These are phyloP conservation scores for Wickerhamiella shivajii DNA, from an alignment of 805 yeast genomes.

Conservation along the genomic window DNA sequence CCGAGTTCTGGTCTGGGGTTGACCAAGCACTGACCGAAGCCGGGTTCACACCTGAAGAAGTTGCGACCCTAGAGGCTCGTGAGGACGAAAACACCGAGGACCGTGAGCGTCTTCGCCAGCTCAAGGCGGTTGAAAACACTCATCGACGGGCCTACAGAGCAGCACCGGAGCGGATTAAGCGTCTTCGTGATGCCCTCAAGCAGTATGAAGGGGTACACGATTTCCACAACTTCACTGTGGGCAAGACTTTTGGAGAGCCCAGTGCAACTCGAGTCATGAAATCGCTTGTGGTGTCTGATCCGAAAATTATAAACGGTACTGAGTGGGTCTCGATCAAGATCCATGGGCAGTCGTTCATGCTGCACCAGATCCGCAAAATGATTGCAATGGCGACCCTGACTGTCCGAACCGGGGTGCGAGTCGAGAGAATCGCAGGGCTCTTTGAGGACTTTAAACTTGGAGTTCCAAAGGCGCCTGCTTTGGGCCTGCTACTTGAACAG, in stretches of 20 bases:
- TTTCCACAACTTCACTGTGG: slow-evolving; percentile 77
- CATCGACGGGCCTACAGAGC: slow-evolving; percentile 59
- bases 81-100: slow-evolving; percentile 16
- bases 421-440: slow-evolving; percentile 59
- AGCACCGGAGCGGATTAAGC: slow-evolving; percentile 42
- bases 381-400: slow-evolving; percentile 84
- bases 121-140: slow-evolving; percentile 49
- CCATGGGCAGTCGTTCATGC: slow-evolving; percentile 97
- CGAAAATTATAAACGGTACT: slow-evolving; percentile 81
- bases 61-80: slow-evolving; percentile 7
- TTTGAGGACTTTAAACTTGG: slow-evolving; percentile 63
- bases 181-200: slow-evolving; percentile 53
- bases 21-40: slow-evolving; percentile 25
- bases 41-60: slow-evolving; percentile 28
- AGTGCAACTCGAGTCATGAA: slow-evolving; percentile 78
- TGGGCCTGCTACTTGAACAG: slow-evolving; percentile 76
- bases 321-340: slow-evolving; percentile 95
- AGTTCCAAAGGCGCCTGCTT: slow-evolving; percentile 95
- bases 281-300: slow-evolving; percentile 62
- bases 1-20: slow-evolving; percentile 53
- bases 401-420: slow-evolving; percentile 75
- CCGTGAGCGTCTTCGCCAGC: slow-evolving; percentile 27
- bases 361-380: slow-evolving; percentile 97
- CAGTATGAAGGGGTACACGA: slow-evolving; percentile 78
- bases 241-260: slow-evolving; percentile 71